Conservation (phyloP, 768 basidiomycete species). For the Cyclocybe aegerita region DNA sequence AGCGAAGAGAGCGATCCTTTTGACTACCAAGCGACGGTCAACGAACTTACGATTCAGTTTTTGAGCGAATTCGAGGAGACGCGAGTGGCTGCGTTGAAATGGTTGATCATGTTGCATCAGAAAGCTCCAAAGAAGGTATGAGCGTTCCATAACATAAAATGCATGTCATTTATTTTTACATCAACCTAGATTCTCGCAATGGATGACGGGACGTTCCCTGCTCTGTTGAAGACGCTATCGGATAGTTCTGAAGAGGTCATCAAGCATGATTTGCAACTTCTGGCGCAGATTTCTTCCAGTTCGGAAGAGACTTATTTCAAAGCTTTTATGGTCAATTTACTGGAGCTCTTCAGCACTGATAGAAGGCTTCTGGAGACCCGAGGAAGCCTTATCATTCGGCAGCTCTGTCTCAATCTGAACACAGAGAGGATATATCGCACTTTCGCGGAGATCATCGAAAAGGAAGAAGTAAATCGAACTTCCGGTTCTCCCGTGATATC, state of each 20-base stretch:
- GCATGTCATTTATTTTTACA: not conserved
- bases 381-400: conserved; percentile 94
- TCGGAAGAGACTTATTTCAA: conserved; percentile 97
- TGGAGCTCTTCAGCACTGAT: conserved; percentile 95
- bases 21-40: conserved; percentile 91
- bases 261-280: conserved; percentile 91
- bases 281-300: conserved; percentile 95
- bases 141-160: not conserved
- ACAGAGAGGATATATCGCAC: conserved; percentile 94
- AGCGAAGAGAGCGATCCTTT: conserved; percentile 70
- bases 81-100: conserved; percentile 91
- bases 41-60: conserved; percentile 90
- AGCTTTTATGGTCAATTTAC: conserved; percentile 90
- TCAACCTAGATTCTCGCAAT: conserved; percentile 79
- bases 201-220: conserved; percentile 97
- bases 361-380: conserved; percentile 84
- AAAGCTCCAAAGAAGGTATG: conserved; percentile 93
- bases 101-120: conserved; percentile 98
- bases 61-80: conserved; percentile 97
- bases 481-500: not conserved
- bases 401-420: conserved; percentile 90
- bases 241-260: conserved; percentile 98
- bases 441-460: conserved; percentile 96
- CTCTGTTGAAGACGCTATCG: conserved; percentile 90
- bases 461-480: conserved; percentile 76